Evolutionary conservation across 1,284 basidiomycete species (phyloP), one percentile per base, ranked within the genome.

Genomic region (Melanopsichium pennsylvanicum): DNA sequence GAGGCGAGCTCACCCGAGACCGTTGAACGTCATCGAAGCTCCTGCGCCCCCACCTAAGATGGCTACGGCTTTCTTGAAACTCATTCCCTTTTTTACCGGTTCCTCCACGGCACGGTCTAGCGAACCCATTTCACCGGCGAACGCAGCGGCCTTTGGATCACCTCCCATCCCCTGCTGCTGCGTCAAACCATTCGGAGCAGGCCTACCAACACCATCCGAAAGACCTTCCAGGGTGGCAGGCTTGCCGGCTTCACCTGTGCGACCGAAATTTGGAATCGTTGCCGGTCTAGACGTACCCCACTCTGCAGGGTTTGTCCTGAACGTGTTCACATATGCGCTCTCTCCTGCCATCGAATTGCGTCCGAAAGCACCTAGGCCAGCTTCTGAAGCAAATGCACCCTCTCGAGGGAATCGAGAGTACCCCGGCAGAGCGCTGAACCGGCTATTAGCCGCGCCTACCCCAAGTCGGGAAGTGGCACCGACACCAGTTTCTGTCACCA

Each of bases 21-120:
- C 61, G 33, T 45, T 54, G 37, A 64, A 49, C 11, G 34, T 39
- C 55, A 64, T 58, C 0, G 36, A 34, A 7, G 37, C 41, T n/a
- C 54, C 45, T 6, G 44, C 45, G 38, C 44, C 55, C 0, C 10
- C 12, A 6, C 54, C 40, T 11, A 63, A 4, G 9, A 18, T 25
- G 2, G 29, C 44, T 7, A 52, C 6, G 8, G 10, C 40, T 19
- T 34, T 52, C n/a, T 2, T 10, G 0, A 7, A 0, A 11, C 22
- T 34, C 33, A 33, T 33, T 0, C 33, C 22, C 12, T 37, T 35
- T 21, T 37, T 42, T 8, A 23, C 13, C 8, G 34, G 38, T 22
- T 21, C 56, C 4, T n/a, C 8, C 7, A 29, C 13, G 27, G 27
- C 44, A 9, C 13, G 11, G 35, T 29, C 27, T 18, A 13, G 26